phyloP scores from a whole-genome alignment of 2,329 filamentous ascomycete species.

The Aspergillus ibericus region DNA sequence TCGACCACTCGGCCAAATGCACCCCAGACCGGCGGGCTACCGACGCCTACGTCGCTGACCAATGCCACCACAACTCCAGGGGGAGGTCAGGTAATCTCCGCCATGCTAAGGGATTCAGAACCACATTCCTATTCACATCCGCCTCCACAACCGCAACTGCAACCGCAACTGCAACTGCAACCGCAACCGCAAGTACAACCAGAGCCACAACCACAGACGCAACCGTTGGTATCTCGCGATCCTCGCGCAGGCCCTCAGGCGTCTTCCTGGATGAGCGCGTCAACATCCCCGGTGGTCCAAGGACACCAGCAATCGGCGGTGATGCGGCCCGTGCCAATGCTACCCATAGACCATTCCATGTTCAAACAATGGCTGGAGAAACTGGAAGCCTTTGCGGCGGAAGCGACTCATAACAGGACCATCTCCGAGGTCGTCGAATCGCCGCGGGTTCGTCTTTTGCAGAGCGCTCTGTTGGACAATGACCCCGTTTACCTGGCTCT shows the following conservation, averaged over 20 bases:
- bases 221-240: not conserved
- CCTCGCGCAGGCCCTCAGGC: not conserved
- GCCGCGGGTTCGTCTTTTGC: slow-evolving; percentile 55
- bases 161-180: too few relatives aligned
- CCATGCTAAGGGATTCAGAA: not conserved
- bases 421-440: slow-evolving; percentile 42
- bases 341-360: not conserved
- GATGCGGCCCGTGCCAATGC: not conserved
- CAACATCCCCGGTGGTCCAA: not conserved
- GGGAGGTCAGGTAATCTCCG: not conserved
- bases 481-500: slow-evolving; percentile 66
- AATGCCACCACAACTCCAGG: not conserved
- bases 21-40: not conserved
- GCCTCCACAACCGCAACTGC: not conserved
- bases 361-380: not conserved
- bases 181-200: not conserved
- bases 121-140: not conserved
- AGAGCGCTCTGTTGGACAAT: slow-evolving; percentile 53
- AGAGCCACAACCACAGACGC: not conserved
- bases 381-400: slow-evolving; percentile 21
- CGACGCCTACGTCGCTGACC: not conserved
- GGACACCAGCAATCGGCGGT: not conserved
- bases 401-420: slow-evolving; percentile 19
- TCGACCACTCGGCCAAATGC: not conserved
- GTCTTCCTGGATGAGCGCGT: not conserved